Conservation (phyloP, 2,329 filamentous ascomycete species). For the Zasmidium cellare region DNA sequence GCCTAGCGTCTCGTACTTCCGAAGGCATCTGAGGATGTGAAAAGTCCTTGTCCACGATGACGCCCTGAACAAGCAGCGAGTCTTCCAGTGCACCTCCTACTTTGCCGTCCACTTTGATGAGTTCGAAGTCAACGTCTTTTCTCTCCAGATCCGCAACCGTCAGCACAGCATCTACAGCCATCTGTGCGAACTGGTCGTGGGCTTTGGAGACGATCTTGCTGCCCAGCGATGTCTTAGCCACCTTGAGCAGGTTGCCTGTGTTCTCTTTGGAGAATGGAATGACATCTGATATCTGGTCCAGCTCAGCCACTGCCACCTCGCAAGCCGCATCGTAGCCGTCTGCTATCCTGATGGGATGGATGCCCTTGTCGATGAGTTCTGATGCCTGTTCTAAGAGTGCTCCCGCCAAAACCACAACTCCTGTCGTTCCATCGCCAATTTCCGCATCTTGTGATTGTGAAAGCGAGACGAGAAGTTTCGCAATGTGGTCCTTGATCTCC, state of each 20-base stretch:
- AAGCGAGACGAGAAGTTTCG: constrained; percentile 92
- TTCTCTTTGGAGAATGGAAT: constrained; percentile 81
- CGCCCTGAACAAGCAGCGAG: constrained; percentile 90
- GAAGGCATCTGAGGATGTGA: constrained; percentile 99
- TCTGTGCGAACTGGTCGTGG: constrained; percentile 96
- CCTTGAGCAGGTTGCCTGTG: constrained; percentile 85
- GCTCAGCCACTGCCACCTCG: constrained; percentile 88
- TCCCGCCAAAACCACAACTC: constrained; percentile 93
- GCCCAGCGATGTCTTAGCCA: constrained; percentile 91
- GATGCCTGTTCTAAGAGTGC: constrained; percentile 94
- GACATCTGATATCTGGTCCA: constrained; percentile 89
- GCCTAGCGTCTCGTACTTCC: constrained; percentile 91
- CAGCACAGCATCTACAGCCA: constrained; percentile 94
- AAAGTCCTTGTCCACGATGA: constrained; percentile 99
- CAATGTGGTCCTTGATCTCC: constrained; percentile 98
- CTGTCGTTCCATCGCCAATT: constrained; percentile 97
- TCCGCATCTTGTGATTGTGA: constrained; percentile 99
- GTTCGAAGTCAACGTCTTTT: constrained; percentile 96
- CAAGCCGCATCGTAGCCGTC: constrained; percentile 98
- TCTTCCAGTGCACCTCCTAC: constrained; percentile 93
- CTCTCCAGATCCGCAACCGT: constrained; percentile 94
- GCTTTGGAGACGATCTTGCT: constrained; percentile 99
- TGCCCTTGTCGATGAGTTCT: constrained; percentile 98
- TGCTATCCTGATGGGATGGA: constrained; percentile 97
- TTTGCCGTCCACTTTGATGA: constrained; percentile 99